Evolutionary conservation across 2,329 filamentous ascomycete genomes (phyloP).

Genomic region (Tolypocladium cylindrosporum): DNA sequence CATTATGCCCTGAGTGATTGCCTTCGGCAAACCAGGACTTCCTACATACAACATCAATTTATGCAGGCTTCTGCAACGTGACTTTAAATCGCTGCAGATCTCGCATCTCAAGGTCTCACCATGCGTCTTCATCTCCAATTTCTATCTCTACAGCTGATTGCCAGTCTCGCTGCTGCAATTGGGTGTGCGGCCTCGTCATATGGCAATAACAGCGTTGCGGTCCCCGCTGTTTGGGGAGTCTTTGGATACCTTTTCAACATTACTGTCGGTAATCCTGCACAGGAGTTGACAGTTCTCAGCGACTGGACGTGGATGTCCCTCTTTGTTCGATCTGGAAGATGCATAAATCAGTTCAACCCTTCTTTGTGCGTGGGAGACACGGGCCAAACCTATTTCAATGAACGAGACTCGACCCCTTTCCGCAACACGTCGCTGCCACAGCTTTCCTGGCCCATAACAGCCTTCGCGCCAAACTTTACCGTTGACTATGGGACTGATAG

Average conservation of each 20-base stretch:
- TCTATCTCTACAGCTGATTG: not conserved
- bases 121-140: not conserved
- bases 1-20: not conserved
- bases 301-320: conserved; percentile 4
- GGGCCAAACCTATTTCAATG: not conserved
- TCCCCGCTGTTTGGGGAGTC: conserved; percentile 1
- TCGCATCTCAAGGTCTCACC: not conserved
- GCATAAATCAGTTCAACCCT: not conserved
- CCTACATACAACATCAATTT: not conserved
- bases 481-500: not conserved
- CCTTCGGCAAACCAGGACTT: not conserved
- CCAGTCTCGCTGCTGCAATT: not conserved
- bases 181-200: not conserved
- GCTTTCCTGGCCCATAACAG: not conserved
- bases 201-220: not conserved
- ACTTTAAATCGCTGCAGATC: not conserved
- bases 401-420: not conserved
- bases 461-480: conserved; percentile 1
- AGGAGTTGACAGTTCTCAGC: not conserved
- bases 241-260: conserved; percentile 3
- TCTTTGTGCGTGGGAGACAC: not conserved
- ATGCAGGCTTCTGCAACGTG: not conserved
- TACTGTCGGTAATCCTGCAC: not conserved
- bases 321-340: conserved; percentile 1
- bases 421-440: not conserved